phyloP scores from a whole-genome alignment of 495 filamentous ascomycete genomes.

The Geoglossum glabrum region DNA sequence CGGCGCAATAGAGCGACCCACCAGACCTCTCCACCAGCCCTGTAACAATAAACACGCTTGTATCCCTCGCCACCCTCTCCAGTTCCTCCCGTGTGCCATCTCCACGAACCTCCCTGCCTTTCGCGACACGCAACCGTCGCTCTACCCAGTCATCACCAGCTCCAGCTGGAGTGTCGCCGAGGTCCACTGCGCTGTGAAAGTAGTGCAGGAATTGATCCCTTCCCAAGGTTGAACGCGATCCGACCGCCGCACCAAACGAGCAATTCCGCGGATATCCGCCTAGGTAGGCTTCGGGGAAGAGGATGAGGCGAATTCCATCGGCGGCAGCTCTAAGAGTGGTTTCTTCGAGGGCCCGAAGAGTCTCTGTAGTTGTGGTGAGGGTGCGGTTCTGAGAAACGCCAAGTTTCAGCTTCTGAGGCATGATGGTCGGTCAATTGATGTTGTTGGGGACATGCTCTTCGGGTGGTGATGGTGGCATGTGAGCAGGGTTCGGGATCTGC shows the following conservation, averaged over 20 bases:
- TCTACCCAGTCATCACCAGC: slow-evolving; percentile 55
- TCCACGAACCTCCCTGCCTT: slow-evolving; percentile 27
- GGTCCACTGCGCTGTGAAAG: slow-evolving; percentile 57
- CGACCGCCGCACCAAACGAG: slow-evolving; percentile 54
- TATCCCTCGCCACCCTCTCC: slow-evolving; percentile 51
- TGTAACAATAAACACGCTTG: slow-evolving; percentile 58
- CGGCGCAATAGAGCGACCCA: slow-evolving; percentile 70
- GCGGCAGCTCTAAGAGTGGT: slow-evolving; percentile 31
- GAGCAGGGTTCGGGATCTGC: neutral
- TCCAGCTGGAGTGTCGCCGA: slow-evolving; percentile 67
- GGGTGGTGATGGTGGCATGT: neutral
- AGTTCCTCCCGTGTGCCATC: slow-evolving; percentile 74
- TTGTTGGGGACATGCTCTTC: neutral
- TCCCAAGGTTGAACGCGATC: slow-evolving; percentile 42
- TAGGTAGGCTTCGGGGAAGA: slow-evolving; percentile 86
- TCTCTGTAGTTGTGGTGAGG: slow-evolving; percentile 37
- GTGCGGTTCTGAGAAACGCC: slow-evolving; percentile 65
- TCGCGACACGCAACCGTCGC: slow-evolving; percentile 28
- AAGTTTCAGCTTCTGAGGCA: slow-evolving; percentile 36
- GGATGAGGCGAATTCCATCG: slow-evolving; percentile 47
- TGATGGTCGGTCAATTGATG: slow-evolving; percentile 3
- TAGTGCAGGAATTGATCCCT: slow-evolving; percentile 72
- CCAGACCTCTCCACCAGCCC: slow-evolving; percentile 65
- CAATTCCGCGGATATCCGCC: slow-evolving; percentile 84
- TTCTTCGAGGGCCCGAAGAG: slow-evolving; percentile 40